Conservation (phyloP, 495 filamentous ascomycete species). For the Friedmanniomyces simplex region DNA sequence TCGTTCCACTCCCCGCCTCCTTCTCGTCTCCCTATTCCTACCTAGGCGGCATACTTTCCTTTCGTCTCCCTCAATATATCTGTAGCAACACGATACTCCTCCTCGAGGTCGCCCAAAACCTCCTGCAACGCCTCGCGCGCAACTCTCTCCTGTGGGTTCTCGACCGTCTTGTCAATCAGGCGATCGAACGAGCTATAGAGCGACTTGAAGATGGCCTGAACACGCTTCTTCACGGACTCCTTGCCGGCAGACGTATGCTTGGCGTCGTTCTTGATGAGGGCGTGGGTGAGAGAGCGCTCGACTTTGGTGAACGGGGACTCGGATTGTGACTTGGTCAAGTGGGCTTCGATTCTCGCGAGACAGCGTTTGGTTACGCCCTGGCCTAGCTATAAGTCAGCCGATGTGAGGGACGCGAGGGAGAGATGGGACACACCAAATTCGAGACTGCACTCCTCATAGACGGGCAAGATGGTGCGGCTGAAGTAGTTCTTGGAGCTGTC, state of each 20-base stretch:
- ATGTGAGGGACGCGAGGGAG: neutral
- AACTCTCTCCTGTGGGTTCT: neutral
- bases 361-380: neutral
- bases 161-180: neutral
- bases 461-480: neutral
- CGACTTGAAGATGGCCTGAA: neutral
- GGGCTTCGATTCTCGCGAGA: neutral
- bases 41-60: neutral
- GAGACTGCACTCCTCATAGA: conserved; percentile 1
- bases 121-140: neutral
- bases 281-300: neutral
- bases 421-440: neutral
- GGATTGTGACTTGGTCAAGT: neutral
- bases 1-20: no score
- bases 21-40: neutral
- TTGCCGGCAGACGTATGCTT: neutral
- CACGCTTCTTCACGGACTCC: neutral
- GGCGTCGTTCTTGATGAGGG: neutral
- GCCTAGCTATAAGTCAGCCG: neutral
- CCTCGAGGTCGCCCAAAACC: neutral
- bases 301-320: neutral
- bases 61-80: neutral
- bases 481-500: conserved; percentile 1
- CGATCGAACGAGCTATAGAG: neutral
- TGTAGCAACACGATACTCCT: neutral